A percentile compares a stretch with the other conserved stretches of the same genome.
These are phyloP conservation scores for Saccharum hybrid DNA, from an alignment of 202 grass and related monocot genomes.

Conservation along the genomic window DNA sequence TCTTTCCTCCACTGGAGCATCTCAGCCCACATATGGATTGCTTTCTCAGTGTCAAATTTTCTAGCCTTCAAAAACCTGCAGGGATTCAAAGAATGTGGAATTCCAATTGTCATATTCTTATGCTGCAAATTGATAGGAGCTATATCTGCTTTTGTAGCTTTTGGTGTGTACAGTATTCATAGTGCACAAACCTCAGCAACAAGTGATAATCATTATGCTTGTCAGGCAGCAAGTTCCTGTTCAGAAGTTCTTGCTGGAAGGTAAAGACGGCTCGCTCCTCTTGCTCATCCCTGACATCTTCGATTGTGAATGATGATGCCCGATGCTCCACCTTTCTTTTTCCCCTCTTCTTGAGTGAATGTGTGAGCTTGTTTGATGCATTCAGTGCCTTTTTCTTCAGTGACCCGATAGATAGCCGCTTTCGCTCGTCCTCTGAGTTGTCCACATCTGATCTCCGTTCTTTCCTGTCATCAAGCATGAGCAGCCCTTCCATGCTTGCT, in stretches of 20 bases:
- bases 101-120: neutral
- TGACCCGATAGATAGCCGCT: constrained; percentile 77
- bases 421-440: constrained; percentile 91
- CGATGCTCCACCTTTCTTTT: constrained; percentile 69
- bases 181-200: constrained; percentile 73
- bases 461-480: constrained; percentile 67
- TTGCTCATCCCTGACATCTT: constrained; percentile 88
- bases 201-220: constrained; percentile 88
- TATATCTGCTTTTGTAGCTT: constrained; percentile 13
- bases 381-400: constrained; percentile 93
- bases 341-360: constrained; percentile 92
- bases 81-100: neutral
- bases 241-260: constrained; percentile 85
- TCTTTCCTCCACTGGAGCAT: constrained; percentile 98
- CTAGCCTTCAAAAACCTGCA: constrained; percentile 94
- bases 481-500: constrained; percentile 62
- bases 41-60: constrained; percentile 87
- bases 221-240: constrained; percentile 72
- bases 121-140: neutral
- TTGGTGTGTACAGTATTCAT: constrained; percentile 14
- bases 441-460: constrained; percentile 81
- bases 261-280: constrained; percentile 84
- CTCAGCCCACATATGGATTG: constrained; percentile 92
- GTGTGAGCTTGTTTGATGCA: constrained; percentile 83
- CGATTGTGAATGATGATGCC: constrained; percentile 73